Conservation (phyloP, 257 asterid genomes). For the Solanum virginianum region DNA sequence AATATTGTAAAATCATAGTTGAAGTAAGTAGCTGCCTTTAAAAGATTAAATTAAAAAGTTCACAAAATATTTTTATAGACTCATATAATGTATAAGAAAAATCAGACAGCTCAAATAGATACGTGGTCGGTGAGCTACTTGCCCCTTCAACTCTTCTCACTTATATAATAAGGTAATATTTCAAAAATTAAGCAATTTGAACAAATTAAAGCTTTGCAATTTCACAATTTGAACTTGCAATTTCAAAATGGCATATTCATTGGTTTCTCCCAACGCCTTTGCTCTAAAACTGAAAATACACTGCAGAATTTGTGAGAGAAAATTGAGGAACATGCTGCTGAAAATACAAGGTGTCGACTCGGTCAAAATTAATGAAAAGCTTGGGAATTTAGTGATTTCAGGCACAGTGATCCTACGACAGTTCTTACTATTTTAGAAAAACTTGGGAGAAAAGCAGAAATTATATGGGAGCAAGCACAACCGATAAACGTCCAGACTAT, state of each 20-base stretch:
- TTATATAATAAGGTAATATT: background rate
- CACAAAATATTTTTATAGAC: too few relatives aligned
- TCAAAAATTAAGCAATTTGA: background rate
- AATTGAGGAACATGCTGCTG: background rate
- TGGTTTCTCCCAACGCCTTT: background rate
- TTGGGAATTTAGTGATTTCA: background rate
- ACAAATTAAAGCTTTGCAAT: background rate
- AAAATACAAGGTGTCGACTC: background rate
- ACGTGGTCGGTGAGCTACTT: too few relatives aligned
- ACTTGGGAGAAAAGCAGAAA: slow-evolving; percentile 11
- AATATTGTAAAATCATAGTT: too few relatives aligned
- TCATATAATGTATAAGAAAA: too few relatives aligned
- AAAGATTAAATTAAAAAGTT: too few relatives aligned
- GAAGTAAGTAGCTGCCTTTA: too few relatives aligned
- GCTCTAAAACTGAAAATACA: slow-evolving; percentile 7
- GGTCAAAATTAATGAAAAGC: background rate
- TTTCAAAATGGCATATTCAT: background rate
- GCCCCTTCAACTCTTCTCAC: too few relatives aligned
- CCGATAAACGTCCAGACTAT: background rate
- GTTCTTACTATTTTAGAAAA: slow-evolving; percentile 4
- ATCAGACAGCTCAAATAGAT: too few relatives aligned
- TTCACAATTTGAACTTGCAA: background rate
- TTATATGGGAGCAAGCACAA: slow-evolving; percentile 2
- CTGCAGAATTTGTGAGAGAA: slow-evolving; percentile 5
- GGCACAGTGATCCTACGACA: slow-evolving; percentile 12